Evolutionary conservation across 345 rosid species (phyloP), one percentile per base, ranked within the genome.

Genomic region (Eucalyptus curtisii): DNA sequence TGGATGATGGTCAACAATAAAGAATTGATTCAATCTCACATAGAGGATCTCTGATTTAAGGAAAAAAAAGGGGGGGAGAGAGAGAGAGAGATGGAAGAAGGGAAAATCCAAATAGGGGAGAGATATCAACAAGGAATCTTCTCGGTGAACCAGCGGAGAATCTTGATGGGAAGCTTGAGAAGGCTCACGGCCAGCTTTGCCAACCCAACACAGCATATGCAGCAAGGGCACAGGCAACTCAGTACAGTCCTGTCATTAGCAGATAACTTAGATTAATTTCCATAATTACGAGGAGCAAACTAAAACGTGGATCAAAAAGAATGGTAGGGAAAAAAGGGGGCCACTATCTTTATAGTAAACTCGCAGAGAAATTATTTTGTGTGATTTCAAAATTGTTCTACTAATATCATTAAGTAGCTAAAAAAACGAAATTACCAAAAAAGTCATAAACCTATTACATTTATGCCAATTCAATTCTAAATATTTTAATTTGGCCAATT

Each of bases 211-310:
- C 89, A 89, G 42, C 90, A 89, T 81, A 89, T 89, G 50, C 90
- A 89, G 50, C 90, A 89, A 33, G 90, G 90, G 82, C 90, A 89
- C 57, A 89, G 11, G 90, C 90, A 89, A 87, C 90, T 89, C 90
- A 89, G 19, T 16, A 82, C 53, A 16, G 86, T 89, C 88, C 90
- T 89, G 90, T 64, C 61, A 55, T 55, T 55, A 55, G 61, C 61
- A 55, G 30, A 24, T 24, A 25, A 25, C 30, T 30, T 24, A 55
- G 13, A 55, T 55, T 55, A 24, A 55, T 55, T 22, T 55, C 61
- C 61, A 55, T 55, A 55, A 55, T 2, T 55, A 55, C 61, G 30
- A 55, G 61, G 61, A 55, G 30, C 61, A 55, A 55, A 55, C 61
- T 1, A 55, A 24, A 55, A 24, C 13, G 30, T 24, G 30, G 30